A percentile compares a stretch with the other conserved stretches of the same genome.
These are phyloP conservation scores for carrot (Daucus carota) DNA, from an alignment of 129 eudicot species.

Conservation along the genomic window DNA sequence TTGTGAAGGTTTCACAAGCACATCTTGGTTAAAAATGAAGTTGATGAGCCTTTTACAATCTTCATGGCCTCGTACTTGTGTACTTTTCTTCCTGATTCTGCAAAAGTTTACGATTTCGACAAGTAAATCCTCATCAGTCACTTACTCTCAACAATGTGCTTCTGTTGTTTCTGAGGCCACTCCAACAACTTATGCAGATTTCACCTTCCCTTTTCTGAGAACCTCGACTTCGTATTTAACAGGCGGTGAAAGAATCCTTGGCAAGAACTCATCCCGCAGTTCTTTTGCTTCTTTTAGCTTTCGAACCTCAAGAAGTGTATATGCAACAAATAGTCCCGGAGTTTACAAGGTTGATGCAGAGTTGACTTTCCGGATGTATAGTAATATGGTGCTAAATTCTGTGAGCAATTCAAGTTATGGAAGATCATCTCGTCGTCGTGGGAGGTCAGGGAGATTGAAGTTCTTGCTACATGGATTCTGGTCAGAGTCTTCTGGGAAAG, in stretches of 20 bases:
- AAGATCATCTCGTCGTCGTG: constrained; percentile 9
- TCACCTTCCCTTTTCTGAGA: constrained; percentile 18
- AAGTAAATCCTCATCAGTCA: constrained; percentile 12
- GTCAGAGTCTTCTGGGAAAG: constrained; percentile 46
- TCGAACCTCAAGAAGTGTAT: constrained; percentile 19
- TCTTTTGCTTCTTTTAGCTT: constrained; percentile 11
- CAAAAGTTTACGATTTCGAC: background rate
- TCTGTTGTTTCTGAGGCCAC: constrained; percentile 41
- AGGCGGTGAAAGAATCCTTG: constrained; percentile 44
- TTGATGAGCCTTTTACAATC: background rate
- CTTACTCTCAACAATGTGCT: constrained; percentile 47
- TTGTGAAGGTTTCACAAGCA: background rate
- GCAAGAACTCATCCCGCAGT: constrained; percentile 10
- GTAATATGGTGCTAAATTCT: background rate
- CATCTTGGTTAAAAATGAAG: background rate
- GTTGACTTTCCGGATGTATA: constrained; percentile 17
- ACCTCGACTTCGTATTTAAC: constrained; percentile 26
- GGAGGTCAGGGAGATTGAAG: background rate
- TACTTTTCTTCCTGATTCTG: background rate
- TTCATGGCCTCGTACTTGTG: background rate
- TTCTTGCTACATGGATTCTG: constrained; percentile 56
- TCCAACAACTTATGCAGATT: constrained; percentile 22
- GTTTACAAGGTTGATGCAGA: constrained; percentile 42
- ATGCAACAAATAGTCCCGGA: constrained; percentile 20
- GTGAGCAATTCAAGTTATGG: constrained; percentile 7